Evolutionary conservation across 2,329 filamentous ascomycete species (phyloP).

Genomic region (Colletotrichum sp.): DNA sequence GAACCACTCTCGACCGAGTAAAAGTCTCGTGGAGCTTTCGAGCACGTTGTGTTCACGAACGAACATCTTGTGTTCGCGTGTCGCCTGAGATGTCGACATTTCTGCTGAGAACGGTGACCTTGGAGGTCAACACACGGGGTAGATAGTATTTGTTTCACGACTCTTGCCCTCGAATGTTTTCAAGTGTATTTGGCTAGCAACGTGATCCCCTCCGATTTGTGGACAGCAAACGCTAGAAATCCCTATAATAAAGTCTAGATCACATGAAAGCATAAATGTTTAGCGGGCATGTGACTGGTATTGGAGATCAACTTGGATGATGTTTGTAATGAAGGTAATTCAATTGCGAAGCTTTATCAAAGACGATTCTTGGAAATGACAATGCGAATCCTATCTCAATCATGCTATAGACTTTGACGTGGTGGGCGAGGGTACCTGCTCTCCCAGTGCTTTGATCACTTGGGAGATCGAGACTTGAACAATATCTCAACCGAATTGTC

Average conservation of each 20-base stretch:
- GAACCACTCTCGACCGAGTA: accelerated
- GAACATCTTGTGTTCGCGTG: accelerated
- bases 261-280: too few relatives aligned
- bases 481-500: background rate
- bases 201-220: accelerated
- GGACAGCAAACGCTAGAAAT: accelerated
- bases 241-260: background rate
- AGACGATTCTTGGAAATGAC: accelerated
- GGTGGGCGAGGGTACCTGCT: accelerated
- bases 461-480: background rate
- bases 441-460: background rate
- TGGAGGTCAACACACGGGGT: accelerated
- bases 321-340: background rate
- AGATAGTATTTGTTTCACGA: background rate
- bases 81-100: accelerated
- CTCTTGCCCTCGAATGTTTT: accelerated
- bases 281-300: background rate
- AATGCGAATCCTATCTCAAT: background rate
- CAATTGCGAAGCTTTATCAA: background rate
- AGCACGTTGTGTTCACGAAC: accelerated
- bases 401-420: background rate
- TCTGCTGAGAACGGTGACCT: background rate
- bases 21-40: accelerated
- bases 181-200: accelerated
- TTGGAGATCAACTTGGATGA: too few relatives aligned